These are phyloP conservation scores for Ceratocystis papillata DNA, from an alignment of 2,329 filamentous ascomycete species.

Conservation along the genomic window DNA sequence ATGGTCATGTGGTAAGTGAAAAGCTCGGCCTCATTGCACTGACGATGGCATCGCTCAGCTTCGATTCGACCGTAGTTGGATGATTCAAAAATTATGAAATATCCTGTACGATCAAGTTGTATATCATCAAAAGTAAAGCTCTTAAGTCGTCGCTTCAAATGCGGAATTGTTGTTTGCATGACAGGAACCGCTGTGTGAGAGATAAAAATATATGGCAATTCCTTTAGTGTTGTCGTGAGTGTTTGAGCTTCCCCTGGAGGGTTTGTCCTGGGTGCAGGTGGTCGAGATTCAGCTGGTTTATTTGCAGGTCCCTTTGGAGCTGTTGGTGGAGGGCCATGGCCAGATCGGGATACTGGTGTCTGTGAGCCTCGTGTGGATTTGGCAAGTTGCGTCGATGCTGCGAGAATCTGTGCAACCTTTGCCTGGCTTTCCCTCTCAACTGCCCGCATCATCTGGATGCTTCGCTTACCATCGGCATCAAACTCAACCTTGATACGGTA, in stretches of 20 bases:
- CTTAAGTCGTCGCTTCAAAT: slow-evolving; percentile 82
- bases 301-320: slow-evolving; percentile 74
- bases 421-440: slow-evolving; percentile 59
- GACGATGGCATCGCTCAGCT: slow-evolving; percentile 65
- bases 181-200: slow-evolving; percentile 79
- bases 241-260: slow-evolving; percentile 52
- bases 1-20: slow-evolving; percentile 91
- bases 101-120: slow-evolving; percentile 72
- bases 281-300: slow-evolving; percentile 50
- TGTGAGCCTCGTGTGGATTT: slow-evolving; percentile 25
- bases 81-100: slow-evolving; percentile 84
- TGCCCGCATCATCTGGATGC: slow-evolving; percentile 64
- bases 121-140: slow-evolving; percentile 72
- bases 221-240: slow-evolving; percentile 58
- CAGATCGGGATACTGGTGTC: slow-evolving; percentile 27
- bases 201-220: slow-evolving; percentile 83
- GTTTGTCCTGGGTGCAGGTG: slow-evolving; percentile 44
- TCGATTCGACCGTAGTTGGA: slow-evolving; percentile 66
- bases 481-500: slow-evolving; percentile 71
- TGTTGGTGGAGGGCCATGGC: slow-evolving; percentile 61
- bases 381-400: slow-evolving; percentile 23
- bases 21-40: slow-evolving; percentile 68
- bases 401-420: slow-evolving; percentile 31
- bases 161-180: slow-evolving; percentile 70
- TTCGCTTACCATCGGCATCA: slow-evolving; percentile 78